Conservation (phyloP, 441 rosid genomes). For the Biscutella laevigata region DNA sequence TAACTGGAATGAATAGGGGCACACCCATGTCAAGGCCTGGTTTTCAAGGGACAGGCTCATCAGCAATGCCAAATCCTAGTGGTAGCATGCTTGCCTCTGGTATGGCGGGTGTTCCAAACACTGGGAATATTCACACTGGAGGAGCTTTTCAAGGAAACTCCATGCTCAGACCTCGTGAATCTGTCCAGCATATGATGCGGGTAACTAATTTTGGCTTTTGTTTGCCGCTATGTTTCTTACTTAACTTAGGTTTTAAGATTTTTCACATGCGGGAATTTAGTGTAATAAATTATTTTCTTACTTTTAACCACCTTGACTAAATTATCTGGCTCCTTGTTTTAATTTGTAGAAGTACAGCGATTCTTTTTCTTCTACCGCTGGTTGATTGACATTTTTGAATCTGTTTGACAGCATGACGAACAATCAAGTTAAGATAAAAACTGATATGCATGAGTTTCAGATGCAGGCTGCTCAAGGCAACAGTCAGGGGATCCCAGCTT, state of each 20-base stretch:
- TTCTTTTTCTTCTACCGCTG: slow-evolving; percentile 7
- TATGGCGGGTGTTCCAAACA: slow-evolving; percentile 59
- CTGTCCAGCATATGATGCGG: slow-evolving; percentile 62
- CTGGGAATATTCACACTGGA: slow-evolving; percentile 60
- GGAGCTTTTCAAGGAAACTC: slow-evolving; percentile 68
- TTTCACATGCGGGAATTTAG: not conserved
- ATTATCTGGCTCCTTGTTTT: not conserved
- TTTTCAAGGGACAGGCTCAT: slow-evolving; percentile 65
- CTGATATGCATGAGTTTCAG: slow-evolving; percentile 54
- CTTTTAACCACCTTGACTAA: not conserved
- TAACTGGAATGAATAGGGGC: slow-evolving; percentile 59
- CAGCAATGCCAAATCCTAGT: slow-evolving; percentile 59
- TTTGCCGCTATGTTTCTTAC: not conserved
- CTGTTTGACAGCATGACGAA: slow-evolving; percentile 8
- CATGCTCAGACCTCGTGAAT: slow-evolving; percentile 69
- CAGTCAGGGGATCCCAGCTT: slow-evolving; percentile 58
- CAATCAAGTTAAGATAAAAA: slow-evolving; percentile 29
- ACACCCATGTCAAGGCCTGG: slow-evolving; percentile 78
- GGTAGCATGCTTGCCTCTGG: slow-evolving; percentile 64
- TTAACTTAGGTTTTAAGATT: not conserved
- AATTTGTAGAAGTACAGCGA: slow-evolving; percentile 2
- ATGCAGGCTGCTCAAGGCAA: slow-evolving; percentile 73
- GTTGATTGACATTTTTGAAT: slow-evolving; percentile 7
- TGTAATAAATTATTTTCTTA: not conserved
- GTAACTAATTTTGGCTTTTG: slow-evolving; percentile 32